A percentile compares a stretch with the other conserved stretches of the same genome.
phyloP scores from a whole-genome alignment of 306 rosid genomes.

The Boehmeria nivea region DNA sequence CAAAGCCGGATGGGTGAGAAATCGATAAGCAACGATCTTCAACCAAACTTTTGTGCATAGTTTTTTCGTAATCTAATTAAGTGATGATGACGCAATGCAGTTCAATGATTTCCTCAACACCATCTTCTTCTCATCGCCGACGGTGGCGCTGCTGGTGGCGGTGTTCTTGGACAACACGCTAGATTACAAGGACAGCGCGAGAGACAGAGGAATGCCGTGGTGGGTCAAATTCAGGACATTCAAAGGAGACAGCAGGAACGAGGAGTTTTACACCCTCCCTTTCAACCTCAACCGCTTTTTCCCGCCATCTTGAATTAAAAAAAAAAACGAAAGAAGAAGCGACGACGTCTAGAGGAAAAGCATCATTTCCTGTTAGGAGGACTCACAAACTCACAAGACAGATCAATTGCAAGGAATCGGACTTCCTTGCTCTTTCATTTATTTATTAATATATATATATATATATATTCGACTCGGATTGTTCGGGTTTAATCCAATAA shows the following conservation, averaged over 20 bases:
- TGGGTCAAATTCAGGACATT: constrained; percentile 88
- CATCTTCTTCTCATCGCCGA: constrained; percentile 81
- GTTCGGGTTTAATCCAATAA: constrained; percentile 35
- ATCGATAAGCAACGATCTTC: no score
- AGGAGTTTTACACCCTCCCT: constrained; percentile 96
- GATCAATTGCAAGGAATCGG: no score
- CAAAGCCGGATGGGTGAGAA: constrained; percentile 94
- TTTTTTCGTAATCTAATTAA: no score
- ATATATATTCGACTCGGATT: constrained; percentile 32
- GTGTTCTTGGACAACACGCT: constrained; percentile 97
- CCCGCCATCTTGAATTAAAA: constrained; percentile 56
- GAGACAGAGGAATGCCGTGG: constrained; percentile 99
- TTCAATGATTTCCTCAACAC: constrained; percentile 93
- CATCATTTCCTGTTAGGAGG: constrained; percentile 52
- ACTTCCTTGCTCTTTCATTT: not conserved
- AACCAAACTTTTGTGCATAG: no score
- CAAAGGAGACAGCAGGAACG: constrained; percentile 81
- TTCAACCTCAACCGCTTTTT: constrained; percentile 94
- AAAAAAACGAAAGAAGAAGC: constrained; percentile 39
- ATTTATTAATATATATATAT: constrained; percentile 1
- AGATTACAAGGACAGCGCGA: constrained; percentile 73
- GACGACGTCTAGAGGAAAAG: constrained; percentile 72
- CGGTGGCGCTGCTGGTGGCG: constrained; percentile 74
- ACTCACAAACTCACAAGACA: constrained; percentile 24
- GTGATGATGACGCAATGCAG: constrained; percentile 39